phyloP scores from a whole-genome alignment of 1,284 basidiomycete genomes.

The Coniophora puteana region DNA sequence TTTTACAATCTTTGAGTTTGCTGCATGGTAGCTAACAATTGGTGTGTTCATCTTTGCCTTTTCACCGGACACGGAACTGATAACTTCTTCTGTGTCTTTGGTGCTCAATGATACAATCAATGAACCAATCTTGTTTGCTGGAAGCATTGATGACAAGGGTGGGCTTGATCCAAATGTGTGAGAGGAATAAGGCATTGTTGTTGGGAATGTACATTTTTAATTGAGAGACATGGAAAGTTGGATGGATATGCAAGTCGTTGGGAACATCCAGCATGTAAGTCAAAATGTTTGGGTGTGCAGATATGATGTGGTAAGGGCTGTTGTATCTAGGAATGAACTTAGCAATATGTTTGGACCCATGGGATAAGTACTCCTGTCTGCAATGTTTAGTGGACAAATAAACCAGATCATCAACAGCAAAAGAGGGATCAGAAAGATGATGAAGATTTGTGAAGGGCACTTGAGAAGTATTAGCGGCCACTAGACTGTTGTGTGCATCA shows the following conservation, averaged over 20 bases:
- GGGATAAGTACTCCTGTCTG: constrained; percentile 2
- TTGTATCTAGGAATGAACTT: constrained; percentile 18
- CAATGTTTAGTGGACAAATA: constrained; percentile 30
- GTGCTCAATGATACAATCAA: constrained; percentile 10
- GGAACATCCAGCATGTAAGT: constrained; percentile 10
- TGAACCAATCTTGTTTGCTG: constrained; percentile 10
- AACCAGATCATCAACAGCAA: constrained; percentile 26
- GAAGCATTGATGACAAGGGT: constrained; percentile 8
- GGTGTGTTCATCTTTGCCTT: background rate
- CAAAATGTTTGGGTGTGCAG: background rate
- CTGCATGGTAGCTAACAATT: constrained; percentile 1
- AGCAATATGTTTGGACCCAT: constrained; percentile 18
- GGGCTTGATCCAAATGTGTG: too few relatives aligned
- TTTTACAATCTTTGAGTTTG: constrained; percentile 4
- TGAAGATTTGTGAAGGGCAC: constrained; percentile 10
- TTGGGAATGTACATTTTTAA: constrained; percentile 14
- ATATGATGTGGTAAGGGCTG: constrained; percentile 17
- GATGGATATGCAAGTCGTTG: constrained; percentile 9
- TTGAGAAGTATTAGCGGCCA: constrained; percentile 13
- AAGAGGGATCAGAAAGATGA: constrained; percentile 10
- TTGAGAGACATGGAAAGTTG: constrained; percentile 11
- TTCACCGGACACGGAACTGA: constrained; percentile 5
- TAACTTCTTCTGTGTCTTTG: background rate
- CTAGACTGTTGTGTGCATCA: constrained; percentile 14
- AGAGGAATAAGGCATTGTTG: constrained; percentile 7